These are phyloP conservation scores for Saccharomyces hybrid DNA, from an alignment of 1,139 yeast genomes.

Conservation along the genomic window DNA sequence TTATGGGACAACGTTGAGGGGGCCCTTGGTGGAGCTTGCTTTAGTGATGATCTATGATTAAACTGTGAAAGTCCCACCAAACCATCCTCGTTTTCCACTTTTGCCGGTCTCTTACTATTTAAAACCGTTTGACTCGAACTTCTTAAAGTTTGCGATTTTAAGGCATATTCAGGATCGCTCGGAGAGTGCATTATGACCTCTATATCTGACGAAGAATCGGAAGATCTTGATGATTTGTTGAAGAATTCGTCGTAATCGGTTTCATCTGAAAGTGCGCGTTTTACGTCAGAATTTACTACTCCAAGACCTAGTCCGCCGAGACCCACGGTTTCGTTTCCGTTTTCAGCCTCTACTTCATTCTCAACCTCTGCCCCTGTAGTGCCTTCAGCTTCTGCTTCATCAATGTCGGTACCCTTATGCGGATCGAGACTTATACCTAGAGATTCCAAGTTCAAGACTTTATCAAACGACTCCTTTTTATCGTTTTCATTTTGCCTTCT, in stretches of 20 bases:
- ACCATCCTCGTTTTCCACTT: neutral
- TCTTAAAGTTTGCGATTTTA: neutral
- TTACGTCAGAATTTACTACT: neutral
- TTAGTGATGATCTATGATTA: slow-evolving; percentile 1
- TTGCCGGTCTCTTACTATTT: neutral
- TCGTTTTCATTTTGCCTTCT: slow-evolving; percentile 21
- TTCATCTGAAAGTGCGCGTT: slow-evolving; percentile 4
- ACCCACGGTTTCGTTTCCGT: slow-evolving; percentile 3
- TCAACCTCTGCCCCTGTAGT: slow-evolving; percentile 21
- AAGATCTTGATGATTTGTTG: slow-evolving; percentile 9
- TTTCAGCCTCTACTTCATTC: slow-evolving; percentile 13
- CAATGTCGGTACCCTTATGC: neutral
- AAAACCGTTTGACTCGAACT: neutral
- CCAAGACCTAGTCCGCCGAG: slow-evolving; percentile 2
- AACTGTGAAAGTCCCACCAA: neutral
- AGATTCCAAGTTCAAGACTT: slow-evolving; percentile 17
- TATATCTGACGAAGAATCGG: slow-evolving; percentile 3
- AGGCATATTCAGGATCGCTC: slow-evolving; percentile 3
- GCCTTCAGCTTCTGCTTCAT: neutral
- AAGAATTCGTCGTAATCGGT: slow-evolving; percentile 4
- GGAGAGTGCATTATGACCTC: slow-evolving; percentile 2
- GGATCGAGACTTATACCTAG: slow-evolving; percentile 21
- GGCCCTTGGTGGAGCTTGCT: slow-evolving; percentile 5
- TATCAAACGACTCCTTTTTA: slow-evolving; percentile 8
- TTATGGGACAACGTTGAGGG: slow-evolving; percentile 1